Percentiles rank a stretch among this genome's conserved stretches.
These are phyloP conservation scores for Ceratobasidium papillatum DNA, from an alignment of 1,284 basidiomycete genomes.

Conservation along the genomic window DNA sequence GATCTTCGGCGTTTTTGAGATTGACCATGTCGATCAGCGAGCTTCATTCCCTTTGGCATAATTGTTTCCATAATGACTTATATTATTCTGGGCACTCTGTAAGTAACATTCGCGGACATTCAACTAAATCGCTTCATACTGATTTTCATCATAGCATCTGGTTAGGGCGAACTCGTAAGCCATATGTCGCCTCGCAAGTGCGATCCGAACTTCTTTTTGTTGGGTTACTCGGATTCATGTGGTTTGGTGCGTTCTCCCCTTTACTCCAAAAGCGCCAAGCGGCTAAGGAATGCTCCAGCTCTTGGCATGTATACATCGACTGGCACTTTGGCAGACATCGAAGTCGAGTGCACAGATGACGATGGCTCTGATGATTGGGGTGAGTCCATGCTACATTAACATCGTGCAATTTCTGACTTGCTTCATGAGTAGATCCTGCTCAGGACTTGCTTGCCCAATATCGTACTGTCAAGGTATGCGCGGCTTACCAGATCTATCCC, in stretches of 20 bases:
- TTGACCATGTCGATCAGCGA: constrained; percentile 59
- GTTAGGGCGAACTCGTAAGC: constrained; percentile 33
- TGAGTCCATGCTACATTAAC: neutral
- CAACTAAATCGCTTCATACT: neutral
- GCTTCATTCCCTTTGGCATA: constrained; percentile 82
- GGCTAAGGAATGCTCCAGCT: constrained; percentile 55
- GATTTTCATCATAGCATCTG: constrained; percentile 33
- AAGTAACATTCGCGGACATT: constrained; percentile 49
- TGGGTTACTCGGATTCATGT: constrained; percentile 75
- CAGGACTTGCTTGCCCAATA: constrained; percentile 84
- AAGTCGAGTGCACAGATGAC: constrained; percentile 78
- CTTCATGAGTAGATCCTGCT: constrained; percentile 62
- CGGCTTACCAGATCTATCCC: neutral
- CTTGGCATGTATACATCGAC: constrained; percentile 74
- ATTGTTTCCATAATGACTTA: constrained; percentile 76
- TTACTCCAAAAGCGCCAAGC: constrained; percentile 14
- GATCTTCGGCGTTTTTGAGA: neutral
- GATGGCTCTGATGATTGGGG: constrained; percentile 52
- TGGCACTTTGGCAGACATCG: constrained; percentile 75
- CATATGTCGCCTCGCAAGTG: constrained; percentile 57
- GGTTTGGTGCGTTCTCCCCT: constrained; percentile 66
- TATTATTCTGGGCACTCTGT: constrained; percentile 72
- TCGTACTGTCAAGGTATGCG: constrained; percentile 53
- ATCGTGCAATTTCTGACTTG: neutral
- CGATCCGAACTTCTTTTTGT: constrained; percentile 74